Conservation (phyloP, 371 early-diverging fungal species). For the Batrachochytrium dendrobatidis region DNA sequence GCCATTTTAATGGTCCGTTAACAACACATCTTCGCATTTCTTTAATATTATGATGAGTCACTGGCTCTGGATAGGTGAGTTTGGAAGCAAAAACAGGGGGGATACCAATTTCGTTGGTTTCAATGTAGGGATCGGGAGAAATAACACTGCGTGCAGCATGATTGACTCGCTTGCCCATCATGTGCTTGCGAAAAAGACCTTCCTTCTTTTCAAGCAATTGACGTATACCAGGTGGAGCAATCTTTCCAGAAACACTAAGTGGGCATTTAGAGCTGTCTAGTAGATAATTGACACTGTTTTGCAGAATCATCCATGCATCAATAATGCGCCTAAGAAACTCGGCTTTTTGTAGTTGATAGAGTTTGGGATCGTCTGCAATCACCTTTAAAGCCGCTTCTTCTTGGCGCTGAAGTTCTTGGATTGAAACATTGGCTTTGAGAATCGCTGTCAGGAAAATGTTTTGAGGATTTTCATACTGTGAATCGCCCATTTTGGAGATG, state of each 20-base stretch:
- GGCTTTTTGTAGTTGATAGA: constrained; percentile 27
- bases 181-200: constrained; percentile 98
- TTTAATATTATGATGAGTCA: constrained; percentile 91
- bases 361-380: constrained; percentile 29
- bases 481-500: constrained; percentile 78
- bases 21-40: constrained; percentile 91
- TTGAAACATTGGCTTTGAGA: constrained; percentile 66
- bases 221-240: constrained; percentile 81
- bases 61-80: constrained; percentile 98
- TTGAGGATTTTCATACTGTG: constrained; percentile 90
- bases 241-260: constrained; percentile 25
- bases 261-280: constrained; percentile 85
- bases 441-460: constrained; percentile 82
- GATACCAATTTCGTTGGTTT: constrained; percentile 97
- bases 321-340: constrained; percentile 44
- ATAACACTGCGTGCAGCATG: constrained; percentile 99
- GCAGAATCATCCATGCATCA: constrained; percentile 74
- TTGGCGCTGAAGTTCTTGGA: constrained; percentile 35
- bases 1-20: constrained; percentile 97
- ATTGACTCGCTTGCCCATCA: constrained; percentile 99
- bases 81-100: constrained; percentile 97
- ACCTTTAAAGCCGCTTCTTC: constrained; percentile 9
- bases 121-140: constrained; percentile 98
- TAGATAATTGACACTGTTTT: constrained; percentile 82
- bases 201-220: constrained; percentile 99